phyloP scores from a whole-genome alignment of 164 flowering plant genomes.

The Piper betle region DNA sequence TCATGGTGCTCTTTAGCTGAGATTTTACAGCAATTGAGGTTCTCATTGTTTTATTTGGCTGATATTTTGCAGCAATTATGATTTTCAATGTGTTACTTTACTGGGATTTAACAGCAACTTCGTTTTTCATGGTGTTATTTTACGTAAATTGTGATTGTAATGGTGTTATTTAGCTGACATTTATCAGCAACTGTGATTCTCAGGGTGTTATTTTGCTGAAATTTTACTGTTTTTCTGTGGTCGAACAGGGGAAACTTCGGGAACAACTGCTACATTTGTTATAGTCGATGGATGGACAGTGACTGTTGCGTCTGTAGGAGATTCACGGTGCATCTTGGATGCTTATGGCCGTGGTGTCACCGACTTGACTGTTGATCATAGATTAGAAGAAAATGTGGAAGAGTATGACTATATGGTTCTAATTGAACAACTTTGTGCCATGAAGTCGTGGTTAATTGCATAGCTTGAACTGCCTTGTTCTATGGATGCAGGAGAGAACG shows the following conservation, averaged over 20 bases:
- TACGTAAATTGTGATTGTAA: too few relatives aligned
- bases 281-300: constrained; percentile 87
- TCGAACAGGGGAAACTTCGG: constrained; percentile 75
- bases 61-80: neutral
- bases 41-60: too few relatives aligned
- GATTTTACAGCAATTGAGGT: too few relatives aligned
- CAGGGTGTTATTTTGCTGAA: neutral
- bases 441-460: too few relatives aligned
- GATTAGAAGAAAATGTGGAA: constrained; percentile 84
- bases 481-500: constrained; percentile 62
- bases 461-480: neutral
- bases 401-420: constrained; percentile 33
- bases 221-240: neutral
- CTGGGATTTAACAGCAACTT: neutral
- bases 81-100: neutral
- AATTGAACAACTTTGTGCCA: too few relatives aligned
- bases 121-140: too few relatives aligned
- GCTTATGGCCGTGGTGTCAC: constrained; percentile 60
- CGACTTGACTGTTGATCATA: constrained; percentile 71
- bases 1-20: too few relatives aligned
- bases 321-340: constrained; percentile 82
- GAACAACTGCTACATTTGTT: constrained; percentile 87
- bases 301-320: constrained; percentile 90
- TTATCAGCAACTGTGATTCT: neutral
- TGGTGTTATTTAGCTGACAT: too few relatives aligned